Base-by-base conservation (phyloP, 2,329 filamentous ascomycete genomes). In the Cladosporium velox region DNA sequence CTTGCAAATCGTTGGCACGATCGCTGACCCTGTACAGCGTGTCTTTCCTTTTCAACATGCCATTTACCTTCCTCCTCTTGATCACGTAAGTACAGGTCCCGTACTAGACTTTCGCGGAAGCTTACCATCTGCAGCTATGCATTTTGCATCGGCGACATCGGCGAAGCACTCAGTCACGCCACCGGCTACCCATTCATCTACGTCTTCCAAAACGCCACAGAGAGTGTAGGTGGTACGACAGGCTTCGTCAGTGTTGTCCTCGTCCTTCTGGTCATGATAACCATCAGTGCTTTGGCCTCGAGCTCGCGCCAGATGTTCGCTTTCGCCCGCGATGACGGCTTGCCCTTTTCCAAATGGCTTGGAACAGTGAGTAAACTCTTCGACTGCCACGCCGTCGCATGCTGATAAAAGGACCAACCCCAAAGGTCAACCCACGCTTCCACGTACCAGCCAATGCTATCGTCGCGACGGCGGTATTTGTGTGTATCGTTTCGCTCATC, bases 321-420 rank as follows among this genome's bases (percentile, higher is more conserved):
- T 1, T 82, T 81, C 63, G 79, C 79, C 3, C 72, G 79, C 15
- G 79, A 80, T 67, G 73, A 77, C 21, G 79, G 76, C 11, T 65
- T 78, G 54, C 77, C 76, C 0, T 78, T 75, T 67, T 74, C 74
- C 30, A 60, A 63, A 3, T 74, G 73, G 74, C 71, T 12, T 75
- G 72, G 75, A 69, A 76, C 47, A 55, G 71, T 64, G 28, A 58
- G 62, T 51, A 28, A 8, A n/a, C 18, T 24, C 5, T 21, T 12
- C 10, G 32, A 11, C 6, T 35, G 15, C 8, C 8, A 7, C 3
- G n/a, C 14, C 18, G 5, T 11, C 30, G 21, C 5, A 15, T 62
- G 32, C 24, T 32, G 21, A 58, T 18, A 24, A 24, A 28, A 18
- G 47, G 4, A 1, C 5, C 8, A 15, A 11, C 8, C 55, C 1